Conservation (phyloP, 2,329 filamentous ascomycete genomes). For the Nemania abortiva region DNA sequence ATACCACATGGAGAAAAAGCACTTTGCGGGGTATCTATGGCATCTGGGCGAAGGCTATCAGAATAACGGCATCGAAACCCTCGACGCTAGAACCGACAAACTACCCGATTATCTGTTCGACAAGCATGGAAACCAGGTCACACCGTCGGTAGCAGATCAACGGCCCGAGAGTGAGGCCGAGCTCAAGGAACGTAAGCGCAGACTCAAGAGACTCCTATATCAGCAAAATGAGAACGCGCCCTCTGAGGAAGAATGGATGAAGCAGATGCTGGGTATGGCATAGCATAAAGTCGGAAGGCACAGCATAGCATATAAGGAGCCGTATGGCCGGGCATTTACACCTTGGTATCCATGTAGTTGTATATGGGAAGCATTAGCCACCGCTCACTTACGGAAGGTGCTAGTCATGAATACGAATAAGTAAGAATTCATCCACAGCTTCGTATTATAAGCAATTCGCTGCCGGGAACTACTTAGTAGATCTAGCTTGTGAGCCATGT, state of each 20-base stretch:
- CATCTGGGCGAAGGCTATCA: slow-evolving; percentile 69
- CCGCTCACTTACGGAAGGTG: neutral
- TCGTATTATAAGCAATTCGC: neutral
- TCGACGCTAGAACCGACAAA: slow-evolving; percentile 42
- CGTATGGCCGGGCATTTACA: neutral
- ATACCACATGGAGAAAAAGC: slow-evolving; percentile 66
- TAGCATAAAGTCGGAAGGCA: slow-evolving; percentile 22
- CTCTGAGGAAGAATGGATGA: slow-evolving; percentile 55
- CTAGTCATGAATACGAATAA: neutral
- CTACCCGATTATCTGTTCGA: slow-evolving; percentile 66
- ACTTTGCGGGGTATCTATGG: slow-evolving; percentile 67
- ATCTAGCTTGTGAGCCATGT: neutral
- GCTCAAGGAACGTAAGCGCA: slow-evolving; percentile 58
- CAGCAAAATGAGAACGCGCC: slow-evolving; percentile 61
- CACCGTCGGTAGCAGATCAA: slow-evolving; percentile 67
- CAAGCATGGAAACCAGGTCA: slow-evolving; percentile 66
- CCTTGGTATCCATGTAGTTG: neutral
- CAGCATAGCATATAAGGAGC: neutral
- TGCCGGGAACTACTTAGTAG: neutral
- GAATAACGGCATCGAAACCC: slow-evolving; percentile 54
- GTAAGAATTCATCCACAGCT: neutral
- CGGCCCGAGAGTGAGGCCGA: slow-evolving; percentile 62
- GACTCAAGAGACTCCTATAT: slow-evolving; percentile 59
- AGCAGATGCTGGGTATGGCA: slow-evolving; percentile 46
- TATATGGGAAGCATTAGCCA: slow-evolving; percentile 1